phyloP scores from a whole-genome alignment of 2,329 filamentous ascomycete genomes.

The Diaporthe vaccinii region DNA sequence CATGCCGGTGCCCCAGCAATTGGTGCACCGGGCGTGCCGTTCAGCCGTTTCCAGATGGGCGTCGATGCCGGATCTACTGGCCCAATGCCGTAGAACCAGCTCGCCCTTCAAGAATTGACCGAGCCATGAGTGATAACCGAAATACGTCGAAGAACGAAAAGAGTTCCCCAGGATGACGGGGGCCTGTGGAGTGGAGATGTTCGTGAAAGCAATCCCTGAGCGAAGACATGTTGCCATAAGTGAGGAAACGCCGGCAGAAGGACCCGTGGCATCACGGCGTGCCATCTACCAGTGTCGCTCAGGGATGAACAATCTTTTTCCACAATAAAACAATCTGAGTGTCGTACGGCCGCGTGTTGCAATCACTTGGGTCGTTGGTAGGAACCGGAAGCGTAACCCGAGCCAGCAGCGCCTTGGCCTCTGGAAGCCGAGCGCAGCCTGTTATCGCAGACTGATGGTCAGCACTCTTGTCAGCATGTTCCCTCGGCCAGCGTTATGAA shows the following conservation, averaged over 20 bases:
- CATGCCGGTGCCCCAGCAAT: slow-evolving; percentile 40
- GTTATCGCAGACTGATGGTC: slow-evolving; percentile 87
- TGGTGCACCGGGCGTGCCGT: slow-evolving; percentile 57
- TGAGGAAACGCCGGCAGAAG: slow-evolving; percentile 40
- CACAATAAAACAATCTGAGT: slow-evolving; percentile 43
- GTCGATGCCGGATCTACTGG: slow-evolving; percentile 29
- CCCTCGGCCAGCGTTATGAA: slow-evolving; percentile 81
- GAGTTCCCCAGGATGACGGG: slow-evolving; percentile 50
- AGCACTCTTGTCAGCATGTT: slow-evolving; percentile 82
- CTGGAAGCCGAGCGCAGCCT: slow-evolving; percentile 88
- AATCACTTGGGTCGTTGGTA: slow-evolving; percentile 60
- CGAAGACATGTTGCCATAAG: slow-evolving; percentile 39
- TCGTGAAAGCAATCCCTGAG: slow-evolving; percentile 41
- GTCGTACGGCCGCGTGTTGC: slow-evolving; percentile 43
- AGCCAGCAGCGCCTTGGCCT: slow-evolving; percentile 60
- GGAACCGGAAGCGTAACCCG: slow-evolving; percentile 57
- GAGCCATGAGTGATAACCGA: slow-evolving; percentile 49
- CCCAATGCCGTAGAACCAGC: slow-evolving; percentile 38
- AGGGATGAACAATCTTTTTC: slow-evolving; percentile 44
- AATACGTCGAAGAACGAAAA: slow-evolving; percentile 42
- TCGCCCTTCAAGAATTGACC: slow-evolving; percentile 44
- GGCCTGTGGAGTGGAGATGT: slow-evolving; percentile 41
- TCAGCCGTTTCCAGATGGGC: slow-evolving; percentile 48
- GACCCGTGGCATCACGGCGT: slow-evolving; percentile 54
- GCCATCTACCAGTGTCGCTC: slow-evolving; percentile 45